Base-by-base conservation (phyloP, 345 rosid species). In the Fremontodendron californicum region DNA sequence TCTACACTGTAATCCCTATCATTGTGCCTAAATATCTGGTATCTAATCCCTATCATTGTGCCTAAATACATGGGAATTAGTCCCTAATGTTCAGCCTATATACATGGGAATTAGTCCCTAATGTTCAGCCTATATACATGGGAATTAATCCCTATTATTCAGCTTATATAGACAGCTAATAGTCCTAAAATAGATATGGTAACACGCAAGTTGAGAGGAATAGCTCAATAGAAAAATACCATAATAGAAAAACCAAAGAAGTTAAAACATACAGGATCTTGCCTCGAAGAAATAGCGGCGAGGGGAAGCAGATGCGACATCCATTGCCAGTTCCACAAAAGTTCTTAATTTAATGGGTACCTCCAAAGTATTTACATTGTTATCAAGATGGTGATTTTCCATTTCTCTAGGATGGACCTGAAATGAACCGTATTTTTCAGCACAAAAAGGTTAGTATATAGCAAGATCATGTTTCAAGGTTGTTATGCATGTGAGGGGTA, bases 281-380 rank as follows among this genome's bases (percentile, higher is more conserved):
- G 87, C 99, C 96, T 96, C 98, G 3, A 96, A 96, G 85, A 93
- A 93, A 87, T 91, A 92, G 45, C 98, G 88, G 7, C 98, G 77
- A 10, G 97, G 99, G 66, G 98, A 89, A 71, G 97, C 95, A 13
- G 98, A 96, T 82, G 97, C 86, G 73, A 96, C 86, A 88, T 96
- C 99, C 99, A 96, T 93, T n/a, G 98, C 85, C 81, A 85, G 81
- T 81, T 92, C 94, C 79, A 93, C 88, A 68, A 90, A 96, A 52
- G 83, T 86, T 86, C 77, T 92, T 65, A 92, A 82, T 84, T 87
- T 92, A 46, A 92, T 77, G 43, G 97, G 97, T 49, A 43, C 43
- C 19, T 77, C 83, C 61, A 77, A 31, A 73, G 83, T 75, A 82
- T 49, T 48, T 31, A 49, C 25, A 51, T 67, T 84, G 78, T 61